These are phyloP conservation scores for Gossypium lobatum DNA, from an alignment of 441 rosid genomes.

Conservation along the genomic window DNA sequence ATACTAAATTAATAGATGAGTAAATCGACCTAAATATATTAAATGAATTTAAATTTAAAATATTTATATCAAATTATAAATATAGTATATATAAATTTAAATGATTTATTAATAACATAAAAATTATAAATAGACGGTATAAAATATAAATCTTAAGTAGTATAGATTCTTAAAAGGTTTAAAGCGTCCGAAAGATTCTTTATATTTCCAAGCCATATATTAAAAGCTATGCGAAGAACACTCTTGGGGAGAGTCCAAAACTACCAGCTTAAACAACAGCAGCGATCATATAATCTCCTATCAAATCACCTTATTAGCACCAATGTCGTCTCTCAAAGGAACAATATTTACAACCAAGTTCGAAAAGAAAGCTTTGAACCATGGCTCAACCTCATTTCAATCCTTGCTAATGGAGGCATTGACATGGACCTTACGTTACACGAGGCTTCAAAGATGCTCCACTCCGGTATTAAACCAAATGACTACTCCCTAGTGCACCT, in stretches of 20 bases:
- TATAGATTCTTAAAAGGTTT: background rate
- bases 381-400: slow-evolving; percentile 11
- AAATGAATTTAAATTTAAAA: too few species aligned
- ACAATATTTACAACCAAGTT: background rate
- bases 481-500: slow-evolving; percentile 39
- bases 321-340: background rate
- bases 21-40: too few species aligned
- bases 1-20: too few species aligned
- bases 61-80: too few species aligned
- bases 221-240: slow-evolving; percentile 19
- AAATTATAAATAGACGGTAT: too few species aligned
- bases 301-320: background rate
- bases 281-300: background rate
- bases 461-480: slow-evolving; percentile 27
- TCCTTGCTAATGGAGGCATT: slow-evolving; percentile 18
- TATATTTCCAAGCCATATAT: background rate
- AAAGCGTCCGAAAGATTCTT: background rate
- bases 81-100: too few species aligned
- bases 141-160: background rate
- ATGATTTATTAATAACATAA: too few species aligned
- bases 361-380: background rate
- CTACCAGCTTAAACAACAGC: slow-evolving; percentile 9
- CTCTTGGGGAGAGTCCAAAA: slow-evolving; percentile 8
- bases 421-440: slow-evolving; percentile 14
- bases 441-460: slow-evolving; percentile 26